Conservation (phyloP, 2,329 filamentous ascomycete genomes). For the Teratosphaeria viscida region DNA sequence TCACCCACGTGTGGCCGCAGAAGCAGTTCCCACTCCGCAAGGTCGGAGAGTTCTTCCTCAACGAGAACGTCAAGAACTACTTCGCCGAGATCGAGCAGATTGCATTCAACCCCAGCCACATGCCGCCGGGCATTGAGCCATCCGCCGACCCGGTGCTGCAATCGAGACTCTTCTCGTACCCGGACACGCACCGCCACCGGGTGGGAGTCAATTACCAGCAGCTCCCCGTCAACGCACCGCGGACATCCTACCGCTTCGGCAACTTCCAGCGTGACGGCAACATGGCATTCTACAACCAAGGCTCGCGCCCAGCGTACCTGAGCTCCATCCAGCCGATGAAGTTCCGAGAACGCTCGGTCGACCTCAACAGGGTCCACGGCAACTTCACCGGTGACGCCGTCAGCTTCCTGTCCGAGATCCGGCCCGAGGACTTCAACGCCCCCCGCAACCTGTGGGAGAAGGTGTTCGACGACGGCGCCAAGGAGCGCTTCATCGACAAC, state of each 20-base stretch:
- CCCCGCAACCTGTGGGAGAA: constrained; percentile 51
- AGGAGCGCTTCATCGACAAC: constrained; percentile 49
- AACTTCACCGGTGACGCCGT: constrained; percentile 41
- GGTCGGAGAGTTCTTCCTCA: constrained; percentile 42
- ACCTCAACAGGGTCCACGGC: constrained; percentile 41
- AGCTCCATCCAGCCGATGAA: constrained; percentile 42
- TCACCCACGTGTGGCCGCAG: constrained; percentile 47
- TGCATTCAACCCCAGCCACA: constrained; percentile 57
- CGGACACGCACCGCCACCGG: constrained; percentile 52
- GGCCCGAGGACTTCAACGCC: constrained; percentile 45
- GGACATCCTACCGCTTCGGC: constrained; percentile 46
- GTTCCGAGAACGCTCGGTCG: constrained; percentile 37
- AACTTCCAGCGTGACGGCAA: constrained; percentile 64
- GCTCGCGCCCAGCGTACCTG: constrained; percentile 47
- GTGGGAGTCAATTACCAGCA: constrained; percentile 51
- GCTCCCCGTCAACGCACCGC: constrained; percentile 43
- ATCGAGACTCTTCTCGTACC: constrained; percentile 60
- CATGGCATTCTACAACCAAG: constrained; percentile 60
- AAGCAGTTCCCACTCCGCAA: constrained; percentile 43
- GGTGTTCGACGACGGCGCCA: constrained; percentile 49
- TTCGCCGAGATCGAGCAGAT: constrained; percentile 60
- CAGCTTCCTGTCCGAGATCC: constrained; percentile 42
- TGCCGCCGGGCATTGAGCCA: constrained; percentile 57
- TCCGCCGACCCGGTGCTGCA: constrained; percentile 62
- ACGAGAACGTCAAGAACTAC: constrained; percentile 50